A percentile compares a stretch with the other conserved stretches of the same genome.
Conservation (phyloP, 1,284 basidiomycete genomes). For the Microbotryum saponariae region DNA sequence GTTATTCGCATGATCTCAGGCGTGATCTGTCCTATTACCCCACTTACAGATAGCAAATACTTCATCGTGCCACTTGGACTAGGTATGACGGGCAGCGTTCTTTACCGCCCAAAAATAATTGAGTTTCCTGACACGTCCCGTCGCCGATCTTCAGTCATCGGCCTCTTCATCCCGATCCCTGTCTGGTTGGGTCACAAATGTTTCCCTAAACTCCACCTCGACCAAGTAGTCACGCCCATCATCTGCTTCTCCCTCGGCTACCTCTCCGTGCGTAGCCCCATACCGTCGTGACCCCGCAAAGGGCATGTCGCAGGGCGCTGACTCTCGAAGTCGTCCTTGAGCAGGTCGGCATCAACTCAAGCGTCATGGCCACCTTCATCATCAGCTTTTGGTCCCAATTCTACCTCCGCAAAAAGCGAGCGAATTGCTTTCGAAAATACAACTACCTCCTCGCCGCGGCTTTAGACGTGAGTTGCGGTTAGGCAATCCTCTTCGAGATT, state of each 20-base stretch:
- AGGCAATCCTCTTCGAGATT: too few relatives aligned
- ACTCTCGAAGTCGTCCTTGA: too few relatives aligned
- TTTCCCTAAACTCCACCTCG: conserved; percentile 44
- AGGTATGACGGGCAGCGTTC: too few relatives aligned
- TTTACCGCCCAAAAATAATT: too few relatives aligned
- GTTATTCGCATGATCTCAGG: too few relatives aligned
- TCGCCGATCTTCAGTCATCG: conserved; percentile 38
- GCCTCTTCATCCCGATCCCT: conserved; percentile 51
- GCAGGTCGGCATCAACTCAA: conserved; percentile 13
- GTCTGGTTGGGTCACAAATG: conserved; percentile 51
- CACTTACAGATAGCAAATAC: too few relatives aligned
- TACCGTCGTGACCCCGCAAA: too few relatives aligned
- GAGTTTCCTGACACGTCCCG: conserved; percentile 9
- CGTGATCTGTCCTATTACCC: conserved; percentile 42
- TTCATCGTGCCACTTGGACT: conserved; percentile 31
- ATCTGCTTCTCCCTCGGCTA: background rate
- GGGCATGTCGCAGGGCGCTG: too few relatives aligned
- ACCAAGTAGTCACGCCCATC: conserved; percentile 23
- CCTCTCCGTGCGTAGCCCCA: background rate
- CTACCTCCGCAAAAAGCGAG: conserved; percentile 10
- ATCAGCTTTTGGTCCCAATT: conserved; percentile 6
- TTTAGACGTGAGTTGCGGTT: conserved; percentile 14
- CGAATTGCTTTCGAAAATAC: conserved; percentile 29
- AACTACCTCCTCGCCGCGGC: conserved; percentile 34
- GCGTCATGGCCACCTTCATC: conserved; percentile 5